Evolutionary conservation across 176 grass and related monocot genomes (phyloP), one percentile per base, ranked within the genome.

Genomic region (Lolium perenne): DNA sequence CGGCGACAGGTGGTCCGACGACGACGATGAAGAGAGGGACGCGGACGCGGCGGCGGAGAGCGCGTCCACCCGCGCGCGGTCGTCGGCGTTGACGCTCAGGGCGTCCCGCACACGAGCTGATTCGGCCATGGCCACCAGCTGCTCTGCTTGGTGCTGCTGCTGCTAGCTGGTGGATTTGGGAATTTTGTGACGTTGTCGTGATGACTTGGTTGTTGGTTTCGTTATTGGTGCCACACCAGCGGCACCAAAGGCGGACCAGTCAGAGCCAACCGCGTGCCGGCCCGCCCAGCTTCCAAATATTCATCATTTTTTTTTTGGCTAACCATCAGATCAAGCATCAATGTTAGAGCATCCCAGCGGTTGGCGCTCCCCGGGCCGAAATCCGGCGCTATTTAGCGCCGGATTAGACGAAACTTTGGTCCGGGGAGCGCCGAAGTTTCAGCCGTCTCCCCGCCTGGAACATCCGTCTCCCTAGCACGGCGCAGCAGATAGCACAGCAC

Each of bases 41-140:
- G 78, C 87, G 16, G 86, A 50, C 50, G 56, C 70, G 8, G 87
- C 21, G 58, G 76, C 16, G 82, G 79, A 78, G 26, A 97, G 83
- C 67, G 65, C 75, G 13, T 88, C 82, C 32, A 97, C 90, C 69
- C 10, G 69, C 80, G 85, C 50, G 66, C 59, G 50, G 16, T 91
- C 83, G 62, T 93, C 86, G 38, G 71, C 60, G 46, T 53, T 54
- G 22, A 90, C 79, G 77, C 8, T 18, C 65, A 97, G 82, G 18
- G 48, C 77, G 21, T 81, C 80, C 74, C 80, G 66, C 9, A 6
- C 80, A 40, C 13, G 67, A 71, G 51, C 51, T 0, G 26, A 5
- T 51, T 51, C 47, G 22, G 16, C 61, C 61, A 29, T 67, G 22
- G 61, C 43, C 45, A 51, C 26, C 43, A 0, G n/a, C 21, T 50